phyloP scores from a whole-genome alignment of 2,329 filamentous ascomycete genomes.

The Colletotrichum trifolii region DNA sequence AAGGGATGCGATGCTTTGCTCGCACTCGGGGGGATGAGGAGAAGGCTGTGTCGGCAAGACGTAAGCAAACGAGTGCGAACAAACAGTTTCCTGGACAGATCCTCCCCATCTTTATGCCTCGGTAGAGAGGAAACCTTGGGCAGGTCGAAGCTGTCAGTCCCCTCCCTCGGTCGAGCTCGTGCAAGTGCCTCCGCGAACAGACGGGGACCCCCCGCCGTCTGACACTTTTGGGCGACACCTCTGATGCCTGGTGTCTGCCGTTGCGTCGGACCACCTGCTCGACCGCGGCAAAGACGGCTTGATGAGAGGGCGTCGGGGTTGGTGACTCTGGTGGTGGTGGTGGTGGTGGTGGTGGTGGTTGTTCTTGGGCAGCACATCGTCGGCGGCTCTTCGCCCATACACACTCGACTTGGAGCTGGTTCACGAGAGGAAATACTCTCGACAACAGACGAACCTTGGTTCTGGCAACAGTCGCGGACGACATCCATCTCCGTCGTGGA shows the following conservation, averaged over 20 bases:
- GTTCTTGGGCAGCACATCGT: neutral
- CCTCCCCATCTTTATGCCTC: constrained; percentile 9
- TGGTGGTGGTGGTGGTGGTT: too few relatives aligned
- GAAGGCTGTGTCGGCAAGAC: neutral
- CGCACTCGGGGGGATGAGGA: neutral
- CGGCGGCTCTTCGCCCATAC: constrained; percentile 5
- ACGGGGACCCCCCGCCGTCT: neutral
- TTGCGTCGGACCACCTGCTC: too few relatives aligned
- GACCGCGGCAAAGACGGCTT: too few relatives aligned
- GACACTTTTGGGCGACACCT: constrained; percentile 1
- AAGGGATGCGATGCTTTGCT: neutral
- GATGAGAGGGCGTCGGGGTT: too few relatives aligned
- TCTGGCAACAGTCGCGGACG: too few relatives aligned
- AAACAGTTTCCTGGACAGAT: neutral
- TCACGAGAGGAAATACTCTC: neutral
- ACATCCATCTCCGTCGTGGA: neutral
- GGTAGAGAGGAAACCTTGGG: constrained; percentile 9
- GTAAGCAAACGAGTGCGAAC: constrained; percentile 29
- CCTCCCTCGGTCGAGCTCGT: too few relatives aligned
- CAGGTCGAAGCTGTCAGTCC: neutral
- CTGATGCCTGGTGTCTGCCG: constrained; percentile 1
- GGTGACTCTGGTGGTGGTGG: too few relatives aligned
- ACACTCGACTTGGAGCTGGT: neutral
- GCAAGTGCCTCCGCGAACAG: constrained; percentile 21
- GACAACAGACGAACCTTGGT: constrained; percentile 29